Base-by-base conservation (phyloP, 179 eudicot genomes). In the Beta macrorhiza region DNA sequence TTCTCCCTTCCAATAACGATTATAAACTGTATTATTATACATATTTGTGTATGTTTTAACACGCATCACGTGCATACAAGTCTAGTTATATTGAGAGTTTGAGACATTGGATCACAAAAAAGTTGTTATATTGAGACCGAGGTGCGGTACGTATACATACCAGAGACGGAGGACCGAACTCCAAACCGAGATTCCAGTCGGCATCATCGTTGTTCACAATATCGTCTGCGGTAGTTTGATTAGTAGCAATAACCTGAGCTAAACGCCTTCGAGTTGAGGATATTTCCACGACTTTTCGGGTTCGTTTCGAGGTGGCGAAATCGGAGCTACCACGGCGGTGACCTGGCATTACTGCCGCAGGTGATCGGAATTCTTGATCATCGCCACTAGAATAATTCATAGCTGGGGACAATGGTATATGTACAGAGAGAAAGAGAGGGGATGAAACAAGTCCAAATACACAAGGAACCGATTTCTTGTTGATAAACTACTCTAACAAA, bases 191-290 rank as follows among this genome's bases (percentile, higher is more conserved):
- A 37, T 67, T 10, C 49, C 49, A 67, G 49, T 67, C 71, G 17
- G 29, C 72, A 7, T 67, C 51, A 2, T 67, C 72, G n/a, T 32
- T 37, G 42, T 37, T 37, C 13, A 67, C 16, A 67, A 5, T 13
- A 42, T 42, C 72, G 10, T 67, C n/a, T 1, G 17, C 7, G 0
- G 51, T 16, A 67, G 17, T 67, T 5, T 29, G 45, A 32, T 37
- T 67, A 42, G 15, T 67, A 67, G 51, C 72, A 42, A 67, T 67
- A 42, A 67, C 72, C 72, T 37, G 49, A 37, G 72, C 72, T n/a
- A 67, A 32, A 67, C 49, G 72, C 72, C 51, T 67, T 67, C 37
- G 72, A 42, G 72, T 51, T 0, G n/a, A 47, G 0, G 72, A 67
- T 7, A 13, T 67, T 14, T 42, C 72, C 2, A 42, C 72, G 0